These are phyloP conservation scores for Peronospora belbahrii DNA, from an alignment of 352 stramenopile species.

Conservation along the genomic window DNA sequence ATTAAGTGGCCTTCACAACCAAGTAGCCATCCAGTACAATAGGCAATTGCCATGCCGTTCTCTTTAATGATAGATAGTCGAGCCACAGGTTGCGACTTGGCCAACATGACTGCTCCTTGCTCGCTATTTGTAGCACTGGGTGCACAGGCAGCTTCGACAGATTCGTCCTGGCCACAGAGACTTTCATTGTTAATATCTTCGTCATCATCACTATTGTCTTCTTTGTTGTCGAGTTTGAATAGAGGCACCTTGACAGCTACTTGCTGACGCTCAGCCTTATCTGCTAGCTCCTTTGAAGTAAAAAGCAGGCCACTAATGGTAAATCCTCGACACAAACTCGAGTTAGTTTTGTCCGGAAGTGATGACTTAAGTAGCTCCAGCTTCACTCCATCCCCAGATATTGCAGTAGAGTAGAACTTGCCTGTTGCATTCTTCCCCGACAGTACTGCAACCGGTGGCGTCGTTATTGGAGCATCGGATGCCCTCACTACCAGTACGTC, in stretches of 20 bases:
- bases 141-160: slow-evolving; percentile 56
- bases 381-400: slow-evolving; percentile 36
- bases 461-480: slow-evolving; percentile 14
- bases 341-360: slow-evolving; percentile 1
- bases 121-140: slow-evolving; percentile 21
- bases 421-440: slow-evolving; percentile 44
- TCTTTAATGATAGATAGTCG: slow-evolving; percentile 61
- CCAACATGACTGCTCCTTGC: slow-evolving; percentile 31
- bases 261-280: slow-evolving; percentile 14
- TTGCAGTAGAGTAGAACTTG: slow-evolving; percentile 40
- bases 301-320: slow-evolving; percentile 44
- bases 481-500: slow-evolving; percentile 41
- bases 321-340: slow-evolving; percentile 39
- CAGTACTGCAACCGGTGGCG: slow-evolving; percentile 14
- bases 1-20: slow-evolving; percentile 72
- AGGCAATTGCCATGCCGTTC: slow-evolving; percentile 49
- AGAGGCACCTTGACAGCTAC: slow-evolving; percentile 19
- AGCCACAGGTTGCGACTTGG: slow-evolving; percentile 39
- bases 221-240: slow-evolving; percentile 7
- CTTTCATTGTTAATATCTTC: slow-evolving; percentile 40
- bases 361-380: slow-evolving; percentile 36
- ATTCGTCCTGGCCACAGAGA: slow-evolving; percentile 61
- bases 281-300: slow-evolving; percentile 23
- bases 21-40: slow-evolving; percentile 63
- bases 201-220: slow-evolving; percentile 5